Evolutionary conservation across 345 rosid genomes (phyloP), one percentile per base, ranked within the genome.

Genomic region (Microthlaspi erraticum): DNA sequence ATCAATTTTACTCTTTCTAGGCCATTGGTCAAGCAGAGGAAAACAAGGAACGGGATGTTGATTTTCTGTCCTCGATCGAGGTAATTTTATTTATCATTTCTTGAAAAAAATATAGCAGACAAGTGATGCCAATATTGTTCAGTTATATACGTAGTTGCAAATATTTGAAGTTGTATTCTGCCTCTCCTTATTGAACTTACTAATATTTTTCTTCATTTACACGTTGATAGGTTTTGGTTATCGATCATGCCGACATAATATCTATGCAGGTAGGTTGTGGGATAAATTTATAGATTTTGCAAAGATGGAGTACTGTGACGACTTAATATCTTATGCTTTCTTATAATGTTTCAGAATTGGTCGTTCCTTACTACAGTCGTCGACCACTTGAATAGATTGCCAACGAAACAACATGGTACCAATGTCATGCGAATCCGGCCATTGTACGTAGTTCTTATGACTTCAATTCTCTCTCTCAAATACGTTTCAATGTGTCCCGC

Each of bases 61-160:
- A 93, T 81, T 93, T 83, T 79, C 92, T 93, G 48, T 87, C 98
- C 70, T 91, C 98, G 36, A 87, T 93, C 53, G 98, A 93, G 98
- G 98, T 90, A 71, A 56, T 38, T 60, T 59, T 33, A 43, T 62
- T 70, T 43, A 34, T 76, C 65, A 48, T 32, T 75, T 63, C 69
- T 68, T 36, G 46, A 23, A 38, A 49, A 19, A 38, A 26, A 60
- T 68, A 53, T 67, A 23, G 16, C 63, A 10, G 73, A 33, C 4
- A 17, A 38, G 18, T 74, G 73, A 51, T 59, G 50, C 26, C 63
- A 34, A 42, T 20, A 13, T 43, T 68, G 20, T 10, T 43, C 55
- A 32, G 48, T 51, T 58, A n/a, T n/a, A n/a, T n/a, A n/a, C 34
- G 23, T 45, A 13, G 34, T 45, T 64, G 58, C 64, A 57, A 56